Conservation (phyloP, 768 basidiomycete species). For the Boletus sp. region DNA sequence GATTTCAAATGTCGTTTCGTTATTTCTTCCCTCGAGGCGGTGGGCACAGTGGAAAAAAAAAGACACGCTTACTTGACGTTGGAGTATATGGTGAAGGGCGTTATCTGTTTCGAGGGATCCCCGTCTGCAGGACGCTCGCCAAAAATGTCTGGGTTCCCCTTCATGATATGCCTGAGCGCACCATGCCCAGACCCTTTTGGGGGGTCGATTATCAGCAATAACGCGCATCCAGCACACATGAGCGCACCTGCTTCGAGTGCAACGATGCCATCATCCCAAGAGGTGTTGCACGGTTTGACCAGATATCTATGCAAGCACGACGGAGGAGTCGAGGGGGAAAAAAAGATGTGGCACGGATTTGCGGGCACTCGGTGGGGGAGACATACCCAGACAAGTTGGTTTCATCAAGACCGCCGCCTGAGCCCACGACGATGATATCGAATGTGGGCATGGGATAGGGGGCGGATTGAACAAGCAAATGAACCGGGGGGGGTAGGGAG, state of each 20-base stretch:
- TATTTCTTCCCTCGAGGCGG: neutral
- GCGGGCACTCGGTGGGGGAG: neutral
- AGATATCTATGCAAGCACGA: slow-evolving; percentile 60
- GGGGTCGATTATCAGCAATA: neutral
- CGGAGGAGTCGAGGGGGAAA: slow-evolving; percentile 7
- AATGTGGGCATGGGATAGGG: slow-evolving; percentile 46
- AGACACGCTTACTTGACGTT: slow-evolving; percentile 30
- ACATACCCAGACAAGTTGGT: slow-evolving; percentile 84
- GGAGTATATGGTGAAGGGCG: slow-evolving; percentile 28
- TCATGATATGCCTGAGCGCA: slow-evolving; percentile 61
- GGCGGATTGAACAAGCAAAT: neutral
- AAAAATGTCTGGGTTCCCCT: slow-evolving; percentile 55
- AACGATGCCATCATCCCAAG: slow-evolving; percentile 80
- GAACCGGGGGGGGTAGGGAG: neutral
- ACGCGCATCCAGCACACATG: neutral
- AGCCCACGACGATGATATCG: slow-evolving; percentile 74
- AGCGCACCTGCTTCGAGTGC: slow-evolving; percentile 81
- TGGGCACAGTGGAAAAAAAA: neutral
- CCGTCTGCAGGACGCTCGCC: slow-evolving; percentile 17
- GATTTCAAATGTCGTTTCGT: neutral
- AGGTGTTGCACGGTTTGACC: slow-evolving; percentile 60
- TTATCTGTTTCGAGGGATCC: slow-evolving; percentile 11
- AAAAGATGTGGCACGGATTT: neutral
- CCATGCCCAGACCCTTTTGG: slow-evolving; percentile 79
- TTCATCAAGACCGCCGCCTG: slow-evolving; percentile 88